Percentiles rank a stretch among this genome's conserved stretches.
These are phyloP conservation scores for Paxillus rubicundulus DNA, from an alignment of 768 basidiomycete species.

Conservation along the genomic window DNA sequence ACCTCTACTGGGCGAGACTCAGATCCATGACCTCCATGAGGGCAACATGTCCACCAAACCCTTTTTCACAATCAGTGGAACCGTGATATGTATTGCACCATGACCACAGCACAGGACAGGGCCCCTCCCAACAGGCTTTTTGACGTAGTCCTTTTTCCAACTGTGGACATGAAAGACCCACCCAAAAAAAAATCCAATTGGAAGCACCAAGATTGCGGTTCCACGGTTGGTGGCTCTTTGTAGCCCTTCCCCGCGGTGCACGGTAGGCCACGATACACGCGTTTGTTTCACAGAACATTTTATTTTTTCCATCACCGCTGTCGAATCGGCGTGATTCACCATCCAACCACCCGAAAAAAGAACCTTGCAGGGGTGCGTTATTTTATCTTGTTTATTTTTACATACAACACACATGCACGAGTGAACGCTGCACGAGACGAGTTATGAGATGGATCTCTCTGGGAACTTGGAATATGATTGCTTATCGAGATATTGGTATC, in stretches of 20 bases:
- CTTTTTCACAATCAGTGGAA: neutral
- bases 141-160: neutral
- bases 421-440: neutral
- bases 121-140: neutral
- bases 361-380: neutral
- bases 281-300: neutral
- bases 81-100: neutral
- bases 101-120: neutral
- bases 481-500: no score
- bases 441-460: neutral
- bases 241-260: neutral
- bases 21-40: neutral
- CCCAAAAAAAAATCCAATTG: no score
- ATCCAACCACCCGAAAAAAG: neutral
- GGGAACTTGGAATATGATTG: neutral
- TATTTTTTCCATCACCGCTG: neutral
- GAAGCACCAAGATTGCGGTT: neutral
- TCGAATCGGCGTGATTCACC: neutral
- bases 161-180: neutral
- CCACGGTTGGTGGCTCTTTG: no score
- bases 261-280: neutral
- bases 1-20: neutral
- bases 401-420: neutral
- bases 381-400: neutral
- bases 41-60: neutral